phyloP scores from a whole-genome alignment of 176 grass and related monocot species.

The maize (Zea mays) region Zm-B73-REFERENCE-NAM-5.0 NC_050098.1:183346001-183346500 shows the following conservation, averaged over 20 bases:
- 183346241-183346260: constrained; percentile 80
- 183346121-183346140: constrained; percentile 8
- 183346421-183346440: no score
- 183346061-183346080: background rate
- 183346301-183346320: constrained; percentile 55
- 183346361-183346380: background rate
- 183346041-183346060: constrained; percentile 32
- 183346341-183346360: background rate
- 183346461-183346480: constrained; percentile 26
- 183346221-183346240: background rate
- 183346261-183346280: constrained; percentile 86
- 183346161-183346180: constrained; percentile 38
- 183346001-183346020: constrained; percentile 43
- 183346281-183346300: constrained; percentile 63
- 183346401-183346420: no score
- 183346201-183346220: constrained; percentile 13
- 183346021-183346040: constrained; percentile 21
- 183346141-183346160: background rate
- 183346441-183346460: constrained; percentile 40
- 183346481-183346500: no score
- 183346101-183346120: constrained; percentile 37
- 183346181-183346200: constrained; percentile 1
- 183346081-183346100: constrained; percentile 31
- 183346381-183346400: no score
- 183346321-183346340: constrained; percentile 53